Evolutionary conservation across 192 early-diverging fungal species (phyloP).

Genomic region (Chytriomyces sp.): DNA sequence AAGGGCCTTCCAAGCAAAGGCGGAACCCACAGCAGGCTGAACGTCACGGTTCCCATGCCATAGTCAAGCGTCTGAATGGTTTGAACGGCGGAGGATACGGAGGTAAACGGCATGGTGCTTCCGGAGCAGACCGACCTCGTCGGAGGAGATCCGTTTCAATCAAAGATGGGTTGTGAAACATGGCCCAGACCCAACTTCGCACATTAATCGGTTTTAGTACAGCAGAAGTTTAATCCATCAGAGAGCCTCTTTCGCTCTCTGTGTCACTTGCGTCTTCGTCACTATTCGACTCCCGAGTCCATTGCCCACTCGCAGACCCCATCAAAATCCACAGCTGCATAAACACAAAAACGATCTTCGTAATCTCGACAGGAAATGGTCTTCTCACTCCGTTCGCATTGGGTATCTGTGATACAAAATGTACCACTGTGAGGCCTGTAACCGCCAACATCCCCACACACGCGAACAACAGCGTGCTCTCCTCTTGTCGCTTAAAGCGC

Average conservation of each 20-base stretch:
- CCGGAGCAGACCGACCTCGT: neutral
- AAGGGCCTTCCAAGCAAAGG: neutral
- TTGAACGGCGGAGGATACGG: neutral
- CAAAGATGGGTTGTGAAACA: too few relatives aligned
- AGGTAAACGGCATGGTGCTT: too few relatives aligned
- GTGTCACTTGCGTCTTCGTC: too few relatives aligned
- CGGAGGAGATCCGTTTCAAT: neutral
- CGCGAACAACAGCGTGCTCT: constrained; percentile 5
- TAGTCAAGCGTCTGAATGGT: neutral
- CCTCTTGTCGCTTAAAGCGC: constrained; percentile 11
- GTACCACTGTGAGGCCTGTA: neutral
- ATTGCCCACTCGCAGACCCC: constrained; percentile 8
- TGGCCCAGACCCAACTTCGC: too few relatives aligned
- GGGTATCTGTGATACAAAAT: neutral
- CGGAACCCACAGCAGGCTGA: neutral
- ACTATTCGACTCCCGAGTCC: too few relatives aligned
- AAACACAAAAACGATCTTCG: constrained; percentile 4
- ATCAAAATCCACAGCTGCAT: constrained; percentile 20
- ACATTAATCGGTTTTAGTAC: too few relatives aligned
- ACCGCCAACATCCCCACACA: constrained; percentile 19
- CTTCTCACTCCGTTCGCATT: neutral
- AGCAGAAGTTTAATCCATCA: too few relatives aligned
- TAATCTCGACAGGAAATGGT: constrained; percentile 5
- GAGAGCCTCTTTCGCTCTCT: too few relatives aligned
- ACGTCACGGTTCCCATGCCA: neutral